phyloP scores from a whole-genome alignment of 148 eudicot species.

The Rhododendron mucronatum region DNA sequence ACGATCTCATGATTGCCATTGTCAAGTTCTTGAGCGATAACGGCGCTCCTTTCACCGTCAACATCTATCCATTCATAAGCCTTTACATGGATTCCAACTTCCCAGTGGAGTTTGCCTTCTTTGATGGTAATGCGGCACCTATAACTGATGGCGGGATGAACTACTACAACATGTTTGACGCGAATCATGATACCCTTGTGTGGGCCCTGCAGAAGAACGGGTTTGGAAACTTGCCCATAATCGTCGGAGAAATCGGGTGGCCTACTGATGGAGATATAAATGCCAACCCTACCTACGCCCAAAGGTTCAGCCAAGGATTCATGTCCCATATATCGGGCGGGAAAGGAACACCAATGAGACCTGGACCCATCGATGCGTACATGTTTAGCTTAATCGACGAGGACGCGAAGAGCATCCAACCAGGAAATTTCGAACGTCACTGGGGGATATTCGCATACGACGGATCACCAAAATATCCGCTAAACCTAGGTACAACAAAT shows the following conservation, averaged over 20 bases:
- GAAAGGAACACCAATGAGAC: slow-evolving; percentile 85
- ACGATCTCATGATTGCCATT: slow-evolving; percentile 52
- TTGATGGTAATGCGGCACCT: slow-evolving; percentile 66
- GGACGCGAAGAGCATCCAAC: slow-evolving; percentile 77
- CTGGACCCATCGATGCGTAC: slow-evolving; percentile 67
- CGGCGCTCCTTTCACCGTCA: slow-evolving; percentile 75
- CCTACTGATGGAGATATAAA: slow-evolving; percentile 88
- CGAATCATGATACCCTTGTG: slow-evolving; percentile 78
- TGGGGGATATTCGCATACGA: slow-evolving; percentile 82
- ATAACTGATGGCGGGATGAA: slow-evolving; percentile 52
- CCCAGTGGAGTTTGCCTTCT: slow-evolving; percentile 84
- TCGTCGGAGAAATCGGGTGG: slow-evolving; percentile 89
- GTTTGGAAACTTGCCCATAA: slow-evolving; percentile 64
- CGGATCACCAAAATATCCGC: slow-evolving; percentile 62
- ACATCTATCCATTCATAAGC: slow-evolving; percentile 90
- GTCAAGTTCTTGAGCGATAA: slow-evolving; percentile 56
- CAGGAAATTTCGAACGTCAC: slow-evolving; percentile 84
- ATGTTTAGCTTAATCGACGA: slow-evolving; percentile 81
- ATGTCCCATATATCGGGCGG: slow-evolving; percentile 62
- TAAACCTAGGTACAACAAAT: slow-evolving; percentile 60
- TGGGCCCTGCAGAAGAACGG: slow-evolving; percentile 85
- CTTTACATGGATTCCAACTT: slow-evolving; percentile 60
- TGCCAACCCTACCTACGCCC: slow-evolving; percentile 58
- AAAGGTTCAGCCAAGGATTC: slow-evolving; percentile 85
- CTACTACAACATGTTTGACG: slow-evolving; percentile 91